phyloP scores from a whole-genome alignment of 2,329 filamentous ascomycete species.

The Neofusicoccum cordaticola region DNA sequence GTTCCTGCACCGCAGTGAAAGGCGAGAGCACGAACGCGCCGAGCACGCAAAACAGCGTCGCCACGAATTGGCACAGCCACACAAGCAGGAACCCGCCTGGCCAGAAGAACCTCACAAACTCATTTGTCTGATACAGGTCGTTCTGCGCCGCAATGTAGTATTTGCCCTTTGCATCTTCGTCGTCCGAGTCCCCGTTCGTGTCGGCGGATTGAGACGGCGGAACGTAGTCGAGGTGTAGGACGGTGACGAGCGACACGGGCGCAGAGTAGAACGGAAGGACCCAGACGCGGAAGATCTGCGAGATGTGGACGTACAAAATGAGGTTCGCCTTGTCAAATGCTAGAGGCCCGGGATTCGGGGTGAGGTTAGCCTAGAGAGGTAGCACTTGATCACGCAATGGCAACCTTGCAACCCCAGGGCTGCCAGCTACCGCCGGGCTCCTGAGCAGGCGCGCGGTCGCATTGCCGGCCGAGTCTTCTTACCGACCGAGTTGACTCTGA shows the following conservation, averaged over 20 bases:
- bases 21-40: slow-evolving; percentile 54
- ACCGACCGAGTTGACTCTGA: slow-evolving; percentile 64
- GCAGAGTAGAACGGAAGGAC: slow-evolving; percentile 72
- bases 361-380: neutral
- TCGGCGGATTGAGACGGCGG: neutral
- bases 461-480: slow-evolving; percentile 21
- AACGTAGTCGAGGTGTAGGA: slow-evolving; percentile 59
- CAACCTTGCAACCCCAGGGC: neutral
- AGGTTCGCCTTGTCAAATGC: slow-evolving; percentile 66
- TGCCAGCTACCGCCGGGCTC: neutral
- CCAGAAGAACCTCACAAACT: slow-evolving; percentile 70
- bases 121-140: slow-evolving; percentile 75
- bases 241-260: slow-evolving; percentile 64
- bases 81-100: slow-evolving; percentile 60
- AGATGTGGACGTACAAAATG: slow-evolving; percentile 70
- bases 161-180: slow-evolving; percentile 32
- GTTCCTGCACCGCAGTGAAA: slow-evolving; percentile 50
- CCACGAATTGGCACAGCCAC: slow-evolving; percentile 62
- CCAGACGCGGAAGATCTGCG: slow-evolving; percentile 75
- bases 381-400: neutral
- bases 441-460: neutral
- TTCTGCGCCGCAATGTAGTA: slow-evolving; percentile 77
- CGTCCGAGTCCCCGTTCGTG: slow-evolving; percentile 9
- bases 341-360: slow-evolving; percentile 28
- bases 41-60: slow-evolving; percentile 63